Evolutionary conservation across 129 eudicot genomes (phyloP).

Genomic region (Mikania micrantha): DNA sequence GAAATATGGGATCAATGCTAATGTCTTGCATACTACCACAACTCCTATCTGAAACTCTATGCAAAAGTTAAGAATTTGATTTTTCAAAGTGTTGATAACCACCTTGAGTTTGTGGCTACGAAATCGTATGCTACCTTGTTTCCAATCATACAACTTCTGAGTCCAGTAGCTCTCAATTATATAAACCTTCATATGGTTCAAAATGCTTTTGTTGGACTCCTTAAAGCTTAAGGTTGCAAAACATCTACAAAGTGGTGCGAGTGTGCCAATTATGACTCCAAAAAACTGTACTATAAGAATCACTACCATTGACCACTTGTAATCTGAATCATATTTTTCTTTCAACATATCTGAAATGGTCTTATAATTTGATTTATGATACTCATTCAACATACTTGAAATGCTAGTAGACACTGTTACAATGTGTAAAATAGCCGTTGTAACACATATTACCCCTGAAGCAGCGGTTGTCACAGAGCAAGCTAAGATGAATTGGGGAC

Average conservation of each 20-base stretch:
- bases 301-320: background rate
- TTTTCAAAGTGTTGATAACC: background rate
- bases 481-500: slow-evolving; percentile 4
- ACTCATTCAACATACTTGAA: background rate
- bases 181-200: background rate
- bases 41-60: background rate
- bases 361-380: background rate
- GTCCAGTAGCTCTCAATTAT: background rate
- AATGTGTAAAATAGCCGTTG: background rate
- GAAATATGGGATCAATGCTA: background rate
- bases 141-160: background rate
- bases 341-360: background rate
- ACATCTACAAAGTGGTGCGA: slow-evolving; percentile 6
- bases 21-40: background rate
- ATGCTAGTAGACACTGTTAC: background rate
- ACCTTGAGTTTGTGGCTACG: background rate
- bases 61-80: background rate
- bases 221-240: slow-evolving; percentile 7
- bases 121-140: background rate
- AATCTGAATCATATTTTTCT: background rate
- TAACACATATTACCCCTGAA: slow-evolving; percentile 3
- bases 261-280: background rate
- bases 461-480: background rate
- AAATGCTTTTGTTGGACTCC: background rate
- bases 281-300: background rate